These are phyloP conservation scores for Xeromyces bisporus DNA, from an alignment of 495 filamentous ascomycete genomes.

Conservation along the genomic window DNA sequence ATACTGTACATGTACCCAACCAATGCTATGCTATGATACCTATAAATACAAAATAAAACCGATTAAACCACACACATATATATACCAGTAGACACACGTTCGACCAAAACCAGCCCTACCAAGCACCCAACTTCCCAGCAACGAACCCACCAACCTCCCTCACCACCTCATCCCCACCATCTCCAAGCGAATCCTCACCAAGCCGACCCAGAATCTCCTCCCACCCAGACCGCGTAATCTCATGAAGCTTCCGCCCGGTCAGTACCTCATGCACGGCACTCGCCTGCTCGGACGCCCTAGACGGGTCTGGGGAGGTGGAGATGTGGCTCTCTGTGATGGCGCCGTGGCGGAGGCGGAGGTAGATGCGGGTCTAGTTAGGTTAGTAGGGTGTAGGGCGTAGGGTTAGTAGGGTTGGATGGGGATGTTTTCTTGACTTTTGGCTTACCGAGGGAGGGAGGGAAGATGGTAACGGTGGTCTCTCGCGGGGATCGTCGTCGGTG, in stretches of 20 bases:
- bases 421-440: too few species aligned
- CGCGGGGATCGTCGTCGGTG: slow-evolving; percentile 37
- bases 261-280: slow-evolving; percentile 18
- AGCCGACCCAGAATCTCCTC: slow-evolving; percentile 10
- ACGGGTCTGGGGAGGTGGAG: slow-evolving; percentile 20
- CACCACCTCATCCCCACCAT: neutral
- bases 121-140: slow-evolving; percentile 8
- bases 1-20: too few species aligned
- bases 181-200: slow-evolving; percentile 5
- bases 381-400: too few species aligned
- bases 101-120: too few species aligned
- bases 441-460: slow-evolving; percentile 25
- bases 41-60: too few species aligned
- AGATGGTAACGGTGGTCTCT: slow-evolving; percentile 28
- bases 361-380: slow-evolving; percentile 18
- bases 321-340: slow-evolving; percentile 29
- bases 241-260: slow-evolving; percentile 25
- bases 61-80: too few species aligned
- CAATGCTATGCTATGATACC: too few species aligned
- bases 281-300: slow-evolving; percentile 19
- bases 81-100: too few species aligned
- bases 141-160: slow-evolving; percentile 10
- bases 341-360: slow-evolving; percentile 27
- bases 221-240: slow-evolving; percentile 21
- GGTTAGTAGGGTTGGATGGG: too few species aligned